Evolutionary conservation across 371 early-diverging fungal genomes (phyloP), one percentile per base, ranked within the genome.

Genomic region (Chytridium lagenaria): DNA sequence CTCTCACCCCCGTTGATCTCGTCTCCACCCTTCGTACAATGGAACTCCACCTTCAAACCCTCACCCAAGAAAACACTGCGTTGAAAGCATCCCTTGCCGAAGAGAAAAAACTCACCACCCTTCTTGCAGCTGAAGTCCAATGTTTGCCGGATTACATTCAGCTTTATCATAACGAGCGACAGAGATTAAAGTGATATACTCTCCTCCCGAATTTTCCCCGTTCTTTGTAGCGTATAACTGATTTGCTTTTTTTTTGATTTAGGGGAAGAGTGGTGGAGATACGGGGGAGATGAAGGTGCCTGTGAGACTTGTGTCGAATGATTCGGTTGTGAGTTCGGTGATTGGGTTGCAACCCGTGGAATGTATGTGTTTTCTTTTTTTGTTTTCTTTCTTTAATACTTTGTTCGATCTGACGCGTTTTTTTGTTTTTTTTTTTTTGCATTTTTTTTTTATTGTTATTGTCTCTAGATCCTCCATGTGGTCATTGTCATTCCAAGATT

Each of bases 71-170:
- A 10, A 52, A 52, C 26, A 26, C 12, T 10, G 5, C 7, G 55
- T 23, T 52, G 12, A 5, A 26, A 26, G 5, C 12, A 28, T 7
- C 2, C 3, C 50, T 75, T 26, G 36, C 30, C 12, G 75, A 69
- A 44, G 75, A 75, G 37, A 61, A 68, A 22, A 59, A 59, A 34
- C 39, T 64, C 30, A 70, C 75, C 10, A 61, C 55, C 2, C 61
- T 75, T 12, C 59, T 75, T 22, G 70, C 70, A 19, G 61, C 61
- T n/a, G 75, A 75, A 50, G 70, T 75, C 2, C 59, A 75, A 55
- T 75, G 75, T 40, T 36, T 75, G 2, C 75, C 75, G 2, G 75
- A 75, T 19, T 75, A 75, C 50, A 75, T 75, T 44, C 39, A 70
- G 7, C 36, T 75, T 1, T 75, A 75, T 40, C 75, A 75, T 39